Base-by-base conservation (phyloP, 176 grass and related monocot species). In the Ampelocalamus luodianensis region DNA sequence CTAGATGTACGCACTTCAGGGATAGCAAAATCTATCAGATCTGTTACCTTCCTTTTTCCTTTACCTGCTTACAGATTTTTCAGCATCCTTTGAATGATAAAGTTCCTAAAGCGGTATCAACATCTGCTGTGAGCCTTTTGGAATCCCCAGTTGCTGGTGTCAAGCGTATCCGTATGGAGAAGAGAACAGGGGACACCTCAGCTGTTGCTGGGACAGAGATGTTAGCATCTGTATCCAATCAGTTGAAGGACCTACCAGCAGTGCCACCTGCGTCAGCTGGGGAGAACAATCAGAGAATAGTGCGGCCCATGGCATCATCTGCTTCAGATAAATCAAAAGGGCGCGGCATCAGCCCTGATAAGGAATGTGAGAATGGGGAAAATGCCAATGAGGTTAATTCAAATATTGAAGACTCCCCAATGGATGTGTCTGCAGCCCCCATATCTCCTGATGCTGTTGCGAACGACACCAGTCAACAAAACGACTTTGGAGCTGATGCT, bases 11-110 rank as follows among this genome's bases (percentile, higher is more conserved):
- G 32, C 69, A 83, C 13, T 86, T 86, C 24, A 75, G 51, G 22
- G 38, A 79, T 83, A 66, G 12, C 24, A 72, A 54, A 71, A 69
- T 34, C 60, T 85, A 67, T 80, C 36, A 71, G 59, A 81, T 73
- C 44, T 84, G 26, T 75, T 70, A 46, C 68, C 17, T 84, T 80
- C 20, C 20, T 17, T 32, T 29, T 80, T 85, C 82, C 77, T 53
- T 81, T 26, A 87, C 76, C 26, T 23, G 34, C 79, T n/a, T 24
- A 84, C 71, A 99, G 97, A 99, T 99, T 87, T 99, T 99, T 94
- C 97, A 94, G 89, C 85, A 94, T 83, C 88, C 91, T 78, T 89
- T 93, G 76, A 94, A 87, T 46, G 90, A 94, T 34, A 94, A 96
- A 88, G 77, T 89, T 85, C 17, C 82, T 76, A 83, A 91, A 84